A percentile compares a stretch with the other conserved stretches of the same genome.
These are phyloP conservation scores for Diplodia intermedia DNA, from an alignment of 2,329 filamentous ascomycete genomes.

Conservation along the genomic window DNA sequence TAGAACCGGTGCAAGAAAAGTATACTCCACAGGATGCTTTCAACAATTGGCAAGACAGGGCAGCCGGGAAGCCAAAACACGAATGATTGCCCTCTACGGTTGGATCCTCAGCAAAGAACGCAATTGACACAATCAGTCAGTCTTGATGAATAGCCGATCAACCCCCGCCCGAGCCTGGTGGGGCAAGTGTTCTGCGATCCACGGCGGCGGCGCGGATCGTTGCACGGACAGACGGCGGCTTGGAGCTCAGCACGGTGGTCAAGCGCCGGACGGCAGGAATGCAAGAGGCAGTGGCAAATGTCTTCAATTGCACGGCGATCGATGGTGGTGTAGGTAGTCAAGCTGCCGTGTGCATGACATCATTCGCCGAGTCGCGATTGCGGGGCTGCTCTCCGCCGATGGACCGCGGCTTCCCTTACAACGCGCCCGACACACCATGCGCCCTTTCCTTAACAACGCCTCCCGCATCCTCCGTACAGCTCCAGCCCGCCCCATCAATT, in stretches of 20 bases:
- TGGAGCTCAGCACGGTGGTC: neutral
- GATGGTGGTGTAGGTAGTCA: neutral
- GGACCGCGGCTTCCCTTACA: neutral
- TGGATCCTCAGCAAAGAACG: no score
- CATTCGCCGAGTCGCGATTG: constrained; percentile 5
- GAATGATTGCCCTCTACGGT: neutral
- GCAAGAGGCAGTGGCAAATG: neutral
- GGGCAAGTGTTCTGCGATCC: neutral
- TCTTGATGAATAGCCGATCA: no score
- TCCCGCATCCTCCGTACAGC: constrained; percentile 23
- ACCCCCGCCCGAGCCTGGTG: no score
- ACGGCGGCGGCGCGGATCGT: neutral
- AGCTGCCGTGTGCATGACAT: constrained; percentile 17
- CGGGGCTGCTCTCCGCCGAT: constrained; percentile 9
- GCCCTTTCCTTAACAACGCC: constrained; percentile 1
- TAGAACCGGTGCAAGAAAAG: constrained; percentile 6
- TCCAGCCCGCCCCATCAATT: neutral
- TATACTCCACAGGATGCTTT: constrained; percentile 11
- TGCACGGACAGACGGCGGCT: neutral
- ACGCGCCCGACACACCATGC: constrained; percentile 1
- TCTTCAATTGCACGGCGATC: neutral
- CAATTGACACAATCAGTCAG: no score
- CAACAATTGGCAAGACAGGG: neutral
- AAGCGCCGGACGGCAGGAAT: neutral
- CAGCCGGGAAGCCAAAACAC: neutral